phyloP scores from a whole-genome alignment of 1,284 basidiomycete genomes.

The Moesziomyces sp. region DNA sequence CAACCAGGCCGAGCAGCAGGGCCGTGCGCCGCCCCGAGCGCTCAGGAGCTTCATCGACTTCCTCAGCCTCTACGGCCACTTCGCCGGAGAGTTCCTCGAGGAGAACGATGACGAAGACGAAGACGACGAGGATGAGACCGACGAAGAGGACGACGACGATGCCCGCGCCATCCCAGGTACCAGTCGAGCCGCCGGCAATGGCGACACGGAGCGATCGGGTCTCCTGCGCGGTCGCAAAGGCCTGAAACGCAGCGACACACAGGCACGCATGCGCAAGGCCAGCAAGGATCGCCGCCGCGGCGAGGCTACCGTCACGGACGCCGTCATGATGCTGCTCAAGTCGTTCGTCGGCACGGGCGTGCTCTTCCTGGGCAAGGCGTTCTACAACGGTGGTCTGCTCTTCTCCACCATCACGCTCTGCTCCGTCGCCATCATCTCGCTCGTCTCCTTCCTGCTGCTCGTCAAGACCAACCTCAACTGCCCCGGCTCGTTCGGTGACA shows the following conservation, averaged over 20 bases:
- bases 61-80: conserved; percentile 65
- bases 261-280: conserved; percentile 52
- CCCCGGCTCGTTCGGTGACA: conserved; percentile 94
- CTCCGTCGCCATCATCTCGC: conserved; percentile 84
- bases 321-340: conserved; percentile 72
- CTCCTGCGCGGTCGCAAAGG: conserved; percentile 47
- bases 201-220: conserved; percentile 51
- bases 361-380: conserved; percentile 95
- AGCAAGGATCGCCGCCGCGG: conserved; percentile 53
- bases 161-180: conserved; percentile 39
- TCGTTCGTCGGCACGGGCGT: conserved; percentile 97
- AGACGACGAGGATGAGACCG: conserved; percentile 51
- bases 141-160: conserved; percentile 28
- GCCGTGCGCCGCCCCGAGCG: conserved; percentile 59
- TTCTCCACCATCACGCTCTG: conserved; percentile 86
- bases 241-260: conserved; percentile 35
- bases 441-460: conserved; percentile 93
- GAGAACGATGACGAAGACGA: conserved; percentile 60
- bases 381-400: conserved; percentile 92
- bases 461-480: conserved; percentile 89
- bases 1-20: conserved; percentile 59
- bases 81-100: conserved; percentile 63
- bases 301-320: conserved; percentile 64
- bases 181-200: conserved; percentile 43
- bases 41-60: conserved; percentile 67